Evolutionary conservation across 2,329 filamentous ascomycete species (phyloP), one percentile per base, ranked within the genome.

Genomic region (Sporothrix variecibatus): DNA sequence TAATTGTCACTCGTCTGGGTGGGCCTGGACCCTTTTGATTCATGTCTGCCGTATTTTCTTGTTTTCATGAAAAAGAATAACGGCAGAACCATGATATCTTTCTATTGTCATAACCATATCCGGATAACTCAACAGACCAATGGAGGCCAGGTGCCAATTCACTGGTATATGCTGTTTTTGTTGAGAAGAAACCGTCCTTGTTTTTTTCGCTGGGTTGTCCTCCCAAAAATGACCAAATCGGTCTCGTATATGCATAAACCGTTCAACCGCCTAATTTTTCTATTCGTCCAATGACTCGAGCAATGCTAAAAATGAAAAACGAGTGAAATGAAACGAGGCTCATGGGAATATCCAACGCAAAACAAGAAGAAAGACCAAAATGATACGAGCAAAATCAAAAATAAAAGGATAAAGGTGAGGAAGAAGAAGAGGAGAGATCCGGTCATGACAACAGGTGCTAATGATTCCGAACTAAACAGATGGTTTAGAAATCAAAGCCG

Each of bases 221-320:
- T 60, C 56, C 60, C 31, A 64, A 20, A 49, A 51, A 20, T 53
- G 31, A 56, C 51, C 64, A 73, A 53, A 26, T 62, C 38, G 68
- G 68, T 74, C 56, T 70, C 71, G 34, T 75, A 58, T 67, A 67
- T 72, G 71, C 71, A 71, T 70, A 72, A 49, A 12, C 69, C 73
- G 26, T 15, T 26, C 34, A 51, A 38, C 20, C 38, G n/a, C n/a
- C 43, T 28, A 6, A 46, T 49, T 51, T 49, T 51, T 65, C 56
- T 72, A 31, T 65, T 58, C 31, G n/a, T 31, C 69, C 73, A 72
- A 67, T n/a, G 46, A 75, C 74, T 74, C 75, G 26, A 71, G 72
- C 72, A 74, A 76, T 76, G 75, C 75, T 38, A 0, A 73, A 15
- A 49, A 23, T 26, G 23, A 56, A 62, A 23, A 15, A 51, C 3